Conservation (phyloP, 2,329 filamentous ascomycete genomes). For the Alternaria novae-zelandiae region DNA sequence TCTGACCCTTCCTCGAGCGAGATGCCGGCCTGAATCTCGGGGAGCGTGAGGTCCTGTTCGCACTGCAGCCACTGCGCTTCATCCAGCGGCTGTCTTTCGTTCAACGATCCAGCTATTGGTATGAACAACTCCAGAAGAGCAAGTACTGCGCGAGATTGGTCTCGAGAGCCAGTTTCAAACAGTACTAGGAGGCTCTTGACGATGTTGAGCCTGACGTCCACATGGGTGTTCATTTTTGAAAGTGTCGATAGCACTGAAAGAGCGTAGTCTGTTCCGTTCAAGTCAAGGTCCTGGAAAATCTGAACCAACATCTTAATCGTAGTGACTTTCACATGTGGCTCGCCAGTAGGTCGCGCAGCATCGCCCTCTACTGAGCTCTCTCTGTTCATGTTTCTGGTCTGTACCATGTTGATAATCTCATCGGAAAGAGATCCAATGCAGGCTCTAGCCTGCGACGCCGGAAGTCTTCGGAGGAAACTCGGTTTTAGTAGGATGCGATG, state of each 20-base stretch:
- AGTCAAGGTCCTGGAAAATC: conserved; percentile 42
- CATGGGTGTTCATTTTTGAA: conserved; percentile 40
- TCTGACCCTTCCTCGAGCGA: conserved; percentile 5
- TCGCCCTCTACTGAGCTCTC: neutral
- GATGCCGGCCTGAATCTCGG: conserved; percentile 2
- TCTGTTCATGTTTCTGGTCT: conserved; percentile 13
- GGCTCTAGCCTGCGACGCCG: conserved; percentile 34
- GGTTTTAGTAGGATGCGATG: conserved; percentile 46
- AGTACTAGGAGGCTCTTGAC: conserved; percentile 44
- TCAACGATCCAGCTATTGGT: conserved; percentile 43
- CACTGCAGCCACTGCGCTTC: conserved; percentile 42
- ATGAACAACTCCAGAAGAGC: conserved; percentile 35
- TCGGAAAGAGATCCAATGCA: conserved; percentile 39
- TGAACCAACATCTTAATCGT: conserved; percentile 53
- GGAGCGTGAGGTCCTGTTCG: conserved; percentile 19
- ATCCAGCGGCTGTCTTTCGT: conserved; percentile 40
- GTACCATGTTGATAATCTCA: conserved; percentile 38
- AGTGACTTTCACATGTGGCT: conserved; percentile 48
- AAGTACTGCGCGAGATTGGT: conserved; percentile 23
- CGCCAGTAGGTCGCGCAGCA: neutral
- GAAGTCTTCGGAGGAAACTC: conserved; percentile 42
- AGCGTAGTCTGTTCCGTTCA: conserved; percentile 39
- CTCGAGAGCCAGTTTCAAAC: conserved; percentile 12
- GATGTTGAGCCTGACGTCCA: conserved; percentile 47
- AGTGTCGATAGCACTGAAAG: conserved; percentile 41